phyloP scores from a whole-genome alignment of 495 filamentous ascomycete species.

The Amniculicola lignicola region DNA sequence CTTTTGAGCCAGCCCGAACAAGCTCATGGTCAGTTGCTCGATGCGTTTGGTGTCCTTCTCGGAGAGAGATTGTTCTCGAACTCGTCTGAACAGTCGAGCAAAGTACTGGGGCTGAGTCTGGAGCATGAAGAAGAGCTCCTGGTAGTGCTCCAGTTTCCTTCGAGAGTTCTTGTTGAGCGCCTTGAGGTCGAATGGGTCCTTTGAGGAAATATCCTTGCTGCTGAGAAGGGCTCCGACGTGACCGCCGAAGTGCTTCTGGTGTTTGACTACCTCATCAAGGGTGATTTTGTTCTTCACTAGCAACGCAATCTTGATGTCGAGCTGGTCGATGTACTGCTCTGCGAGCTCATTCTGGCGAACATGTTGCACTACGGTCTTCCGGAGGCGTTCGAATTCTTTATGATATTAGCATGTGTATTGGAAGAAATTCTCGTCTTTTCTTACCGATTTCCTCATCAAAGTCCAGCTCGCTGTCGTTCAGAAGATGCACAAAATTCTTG shows the following conservation, averaged over 20 bases:
- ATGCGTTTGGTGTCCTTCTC: slow-evolving; percentile 92
- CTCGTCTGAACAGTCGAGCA: slow-evolving; percentile 75
- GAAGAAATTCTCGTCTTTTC: too few relatives aligned
- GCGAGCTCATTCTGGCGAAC: slow-evolving; percentile 95
- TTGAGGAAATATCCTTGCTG: slow-evolving; percentile 81
- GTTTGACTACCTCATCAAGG: slow-evolving; percentile 93
- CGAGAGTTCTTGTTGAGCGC: slow-evolving; percentile 94
- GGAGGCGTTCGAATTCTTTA: slow-evolving; percentile 78
- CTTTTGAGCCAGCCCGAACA: slow-evolving; percentile 97
- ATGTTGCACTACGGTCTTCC: slow-evolving; percentile 94
- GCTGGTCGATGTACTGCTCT: slow-evolving; percentile 95
- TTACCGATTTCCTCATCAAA: slow-evolving; percentile 88
- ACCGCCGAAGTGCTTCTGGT: slow-evolving; percentile 94
- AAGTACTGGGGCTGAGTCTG: slow-evolving; percentile 97
- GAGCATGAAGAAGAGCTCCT: slow-evolving; percentile 95
- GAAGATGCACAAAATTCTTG: slow-evolving; percentile 94
- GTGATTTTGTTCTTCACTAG: slow-evolving; percentile 99
- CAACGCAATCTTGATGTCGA: slow-evolving; percentile 98
- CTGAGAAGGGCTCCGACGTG: slow-evolving; percentile 81
- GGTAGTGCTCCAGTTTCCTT: slow-evolving; percentile 92
- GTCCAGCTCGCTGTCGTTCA: slow-evolving; percentile 98
- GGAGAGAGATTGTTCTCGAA: slow-evolving; percentile 78
- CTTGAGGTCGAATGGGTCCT: slow-evolving; percentile 93
- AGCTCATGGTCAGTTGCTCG: slow-evolving; percentile 89
- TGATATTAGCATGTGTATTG: slow-evolving; percentile 7